Base-by-base conservation (phyloP, 257 asterid species). In the Capsicum baccatum region DNA sequence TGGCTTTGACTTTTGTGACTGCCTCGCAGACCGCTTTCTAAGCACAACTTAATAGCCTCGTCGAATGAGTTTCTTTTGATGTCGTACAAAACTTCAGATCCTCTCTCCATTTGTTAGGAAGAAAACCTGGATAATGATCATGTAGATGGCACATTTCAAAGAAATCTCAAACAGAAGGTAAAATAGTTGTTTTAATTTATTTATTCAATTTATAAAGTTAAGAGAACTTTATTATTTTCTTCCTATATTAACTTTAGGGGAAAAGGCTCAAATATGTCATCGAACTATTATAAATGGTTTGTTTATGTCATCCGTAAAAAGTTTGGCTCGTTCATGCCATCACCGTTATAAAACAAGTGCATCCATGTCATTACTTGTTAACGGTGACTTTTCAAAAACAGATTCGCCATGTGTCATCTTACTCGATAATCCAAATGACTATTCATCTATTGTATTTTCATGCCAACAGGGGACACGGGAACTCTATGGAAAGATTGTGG, bases 41-140 rank as follows among this genome's bases (percentile, higher is more conserved):
- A 26, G 84, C 89, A 86, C 16, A 88, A 62, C 79, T 88, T 82
- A 16, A 84, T 44, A 16, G 88, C 89, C 83, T 84, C 89, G 1
- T 79, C 89, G 11, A 84, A 66, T 5, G 88, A 86, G 84, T 88
- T 88, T 17, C 89, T 84, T 84, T 87, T 78, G n/a, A 44, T 59
- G 58, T 88, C 91, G 0, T 84, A 16, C 6, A 86, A 86, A 50
- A 79, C 70, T 76, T 86, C 89, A 37, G 83, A 47, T 62, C 89
- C 89, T 58, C 91, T 88, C 89, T 58, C 91, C 89, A 10, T 88
- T 86, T 5, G 87, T 84, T 8, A 86, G 87, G 89, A 88, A 86
- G 84, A 79, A 87, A 21, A 85, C 90, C 90, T 87, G 80, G 19
- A 37, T 11, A 8, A 63, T 9, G 42, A 11, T 55, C 37, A 48